Evolutionary conservation across 2,329 filamentous ascomycete species (phyloP).

Genomic region (Fusarium bactridioides): DNA sequence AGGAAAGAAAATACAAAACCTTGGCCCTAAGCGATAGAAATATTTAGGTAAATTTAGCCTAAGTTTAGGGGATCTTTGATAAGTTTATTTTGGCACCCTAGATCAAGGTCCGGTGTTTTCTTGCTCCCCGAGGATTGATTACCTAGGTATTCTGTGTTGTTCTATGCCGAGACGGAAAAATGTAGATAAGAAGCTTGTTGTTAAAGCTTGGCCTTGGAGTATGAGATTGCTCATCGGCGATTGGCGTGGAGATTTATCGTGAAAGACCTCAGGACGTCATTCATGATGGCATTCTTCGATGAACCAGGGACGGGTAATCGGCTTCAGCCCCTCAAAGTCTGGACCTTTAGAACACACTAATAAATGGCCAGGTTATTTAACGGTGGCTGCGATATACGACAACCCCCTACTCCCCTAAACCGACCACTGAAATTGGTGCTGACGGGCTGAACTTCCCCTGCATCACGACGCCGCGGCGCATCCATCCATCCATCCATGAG

Average conservation of each 20-base stretch:
- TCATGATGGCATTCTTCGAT: background rate
- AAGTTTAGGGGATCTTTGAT: too few species aligned
- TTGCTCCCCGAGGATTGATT: too few species aligned
- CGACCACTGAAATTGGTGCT: slow-evolving; percentile 27
- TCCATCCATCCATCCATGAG: background rate
- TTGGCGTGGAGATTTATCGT: slow-evolving; percentile 16
- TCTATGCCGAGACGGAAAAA: slow-evolving; percentile 15
- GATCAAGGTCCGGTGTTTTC: too few species aligned
- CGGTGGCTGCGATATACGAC: background rate
- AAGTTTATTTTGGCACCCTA: too few species aligned
- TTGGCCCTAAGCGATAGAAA: too few species aligned
- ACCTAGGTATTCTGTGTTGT: background rate
- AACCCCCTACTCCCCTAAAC: slow-evolving; percentile 8
- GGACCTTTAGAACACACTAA: background rate
- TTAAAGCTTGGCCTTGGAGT: slow-evolving; percentile 25
- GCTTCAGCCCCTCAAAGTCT: slow-evolving; percentile 6
- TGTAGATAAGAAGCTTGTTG: slow-evolving; percentile 34
- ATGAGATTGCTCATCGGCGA: slow-evolving; percentile 29
- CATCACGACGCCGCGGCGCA: slow-evolving; percentile 2
- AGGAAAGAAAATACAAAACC: too few species aligned
- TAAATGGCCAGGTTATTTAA: background rate
- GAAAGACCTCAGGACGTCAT: slow-evolving; percentile 7
- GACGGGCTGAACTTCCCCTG: slow-evolving; percentile 27
- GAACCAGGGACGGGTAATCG: slow-evolving; percentile 24
- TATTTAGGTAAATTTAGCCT: too few species aligned